Base-by-base conservation (phyloP, 2,329 filamentous ascomycete genomes). In the Curvularia hawaiiensis region DNA sequence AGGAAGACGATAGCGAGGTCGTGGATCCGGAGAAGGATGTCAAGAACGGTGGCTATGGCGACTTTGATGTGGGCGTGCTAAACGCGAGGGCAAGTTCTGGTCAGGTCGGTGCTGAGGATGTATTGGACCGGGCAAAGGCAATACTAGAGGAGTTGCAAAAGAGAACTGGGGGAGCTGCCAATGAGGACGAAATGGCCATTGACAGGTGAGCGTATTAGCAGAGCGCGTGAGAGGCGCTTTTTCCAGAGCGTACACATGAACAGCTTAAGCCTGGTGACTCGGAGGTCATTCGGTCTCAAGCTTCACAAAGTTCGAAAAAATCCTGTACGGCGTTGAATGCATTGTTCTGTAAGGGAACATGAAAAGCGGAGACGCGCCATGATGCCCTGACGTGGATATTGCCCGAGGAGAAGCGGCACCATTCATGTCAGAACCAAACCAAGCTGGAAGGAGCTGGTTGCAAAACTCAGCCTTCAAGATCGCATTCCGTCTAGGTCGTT, bases 61-160 rank as follows among this genome's bases (percentile, higher is more conserved):
- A 77, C 79, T 80, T 97, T 52, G 93, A 97, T 72, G 88, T 96
- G 14, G 93, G 93, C 31, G 94, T 90, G 86, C 78, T 98, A 67
- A 98, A 97, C 73, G 93, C 91, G 68, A 85, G 91, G 56, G 91
- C 90, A 60, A 89, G 90, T 62, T 89, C 89, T 61, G 91, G 91
- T 55, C 85, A 88, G 68, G 89, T 91, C 62, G 95, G 94, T 83
- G 92, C 96, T 71, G 85, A 85, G 2, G 91, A 97, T 77, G 79
- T 96, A 44, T 89, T 94, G 86, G 82, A 80, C 33, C 83, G 84
- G 63, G 83, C 85, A 40, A 84, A 81, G 65, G 77, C 76, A 45
- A 82, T 89, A 60, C 71, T 90, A 40, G 81, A 79, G 45, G 65
- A 64, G 35, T 58, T 75, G 50, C 60, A 58, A 46, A 65, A 62